A percentile compares a stretch with the other conserved stretches of the same genome.
These are phyloP conservation scores for Penicillium sclerotigenum DNA, from an alignment of 2,329 filamentous ascomycete species.

Conservation along the genomic window DNA sequence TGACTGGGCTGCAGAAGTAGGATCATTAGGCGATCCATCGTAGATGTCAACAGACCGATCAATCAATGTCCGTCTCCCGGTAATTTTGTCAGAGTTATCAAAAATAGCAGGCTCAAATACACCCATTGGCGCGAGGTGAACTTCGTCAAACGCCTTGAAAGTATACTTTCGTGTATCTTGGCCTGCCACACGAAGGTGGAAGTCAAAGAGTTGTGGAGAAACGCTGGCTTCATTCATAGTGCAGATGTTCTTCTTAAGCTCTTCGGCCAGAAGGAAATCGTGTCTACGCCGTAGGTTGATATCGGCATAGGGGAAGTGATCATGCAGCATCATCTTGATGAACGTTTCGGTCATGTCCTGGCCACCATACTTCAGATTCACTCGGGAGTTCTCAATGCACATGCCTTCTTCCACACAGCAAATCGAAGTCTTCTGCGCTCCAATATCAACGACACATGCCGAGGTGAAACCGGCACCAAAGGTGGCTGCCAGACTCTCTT, in stretches of 20 bases:
- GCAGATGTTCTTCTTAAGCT: slow-evolving; percentile 89
- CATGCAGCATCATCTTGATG: slow-evolving; percentile 95
- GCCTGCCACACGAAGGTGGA: slow-evolving; percentile 83
- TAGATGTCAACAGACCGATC: slow-evolving; percentile 91
- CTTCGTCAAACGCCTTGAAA: slow-evolving; percentile 97
- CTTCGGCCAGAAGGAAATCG: slow-evolving; percentile 89
- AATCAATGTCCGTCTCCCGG: slow-evolving; percentile 74
- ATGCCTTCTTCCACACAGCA: slow-evolving; percentile 97
- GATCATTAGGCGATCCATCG: slow-evolving; percentile 88
- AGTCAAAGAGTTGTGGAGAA: slow-evolving; percentile 81
- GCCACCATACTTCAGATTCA: slow-evolving; percentile 93
- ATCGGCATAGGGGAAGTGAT: slow-evolving; percentile 91
- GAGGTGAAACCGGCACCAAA: slow-evolving; percentile 94
- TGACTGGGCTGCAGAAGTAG: slow-evolving; percentile 77
- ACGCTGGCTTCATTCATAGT: slow-evolving; percentile 89
- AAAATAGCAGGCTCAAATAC: slow-evolving; percentile 87
- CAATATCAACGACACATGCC: slow-evolving; percentile 92
- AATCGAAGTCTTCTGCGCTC: slow-evolving; percentile 94
- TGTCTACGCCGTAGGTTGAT: slow-evolving; percentile 89
- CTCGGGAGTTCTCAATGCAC: slow-evolving; percentile 86
- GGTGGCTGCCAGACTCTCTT: slow-evolving; percentile 90
- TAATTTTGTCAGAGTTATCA: slow-evolving; percentile 75
- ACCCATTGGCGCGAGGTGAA: slow-evolving; percentile 92
- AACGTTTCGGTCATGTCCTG: slow-evolving; percentile 92
- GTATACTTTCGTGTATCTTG: slow-evolving; percentile 88